phyloP scores from a whole-genome alignment of 768 basidiomycete species.

The Kwoniella sp. region DNA sequence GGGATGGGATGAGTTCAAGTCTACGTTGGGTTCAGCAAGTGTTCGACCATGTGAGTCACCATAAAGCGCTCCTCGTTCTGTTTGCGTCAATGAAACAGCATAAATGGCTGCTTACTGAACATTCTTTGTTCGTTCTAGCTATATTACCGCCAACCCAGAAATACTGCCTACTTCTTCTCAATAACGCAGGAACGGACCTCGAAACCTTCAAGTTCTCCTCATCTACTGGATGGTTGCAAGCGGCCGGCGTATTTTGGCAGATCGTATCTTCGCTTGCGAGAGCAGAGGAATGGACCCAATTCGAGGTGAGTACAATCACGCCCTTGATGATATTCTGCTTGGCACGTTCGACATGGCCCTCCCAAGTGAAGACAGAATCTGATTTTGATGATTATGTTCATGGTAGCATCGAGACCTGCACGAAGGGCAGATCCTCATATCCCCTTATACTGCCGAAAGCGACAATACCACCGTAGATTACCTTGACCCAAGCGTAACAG shows the following conservation, averaged over 20 bases:
- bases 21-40: constrained; percentile 72
- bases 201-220: constrained; percentile 73
- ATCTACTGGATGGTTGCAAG: constrained; percentile 72
- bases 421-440: constrained; percentile 92
- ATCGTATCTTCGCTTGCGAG: constrained; percentile 72
- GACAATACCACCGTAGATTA: neutral
- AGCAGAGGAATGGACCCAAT: constrained; percentile 77
- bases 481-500: constrained; percentile 57
- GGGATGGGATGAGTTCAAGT: constrained; percentile 83
- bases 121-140: constrained; percentile 59
- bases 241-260: constrained; percentile 88
- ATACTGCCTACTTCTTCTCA: constrained; percentile 86
- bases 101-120: neutral
- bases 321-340: too few relatives aligned
- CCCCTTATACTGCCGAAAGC: constrained; percentile 35
- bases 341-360: too few relatives aligned
- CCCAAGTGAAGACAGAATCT: too few relatives aligned
- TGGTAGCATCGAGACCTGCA: constrained; percentile 95
- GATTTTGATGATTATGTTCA: too few relatives aligned
- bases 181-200: constrained; percentile 86
- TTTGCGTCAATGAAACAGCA: too few relatives aligned
- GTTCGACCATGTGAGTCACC: constrained; percentile 78
- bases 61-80: too few relatives aligned
- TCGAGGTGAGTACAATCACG: constrained; percentile 69
- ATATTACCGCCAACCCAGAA: constrained; percentile 72